Evolutionary conservation across 139 green algal species (phyloP).

Genomic region (Closterium sp.): DNA sequence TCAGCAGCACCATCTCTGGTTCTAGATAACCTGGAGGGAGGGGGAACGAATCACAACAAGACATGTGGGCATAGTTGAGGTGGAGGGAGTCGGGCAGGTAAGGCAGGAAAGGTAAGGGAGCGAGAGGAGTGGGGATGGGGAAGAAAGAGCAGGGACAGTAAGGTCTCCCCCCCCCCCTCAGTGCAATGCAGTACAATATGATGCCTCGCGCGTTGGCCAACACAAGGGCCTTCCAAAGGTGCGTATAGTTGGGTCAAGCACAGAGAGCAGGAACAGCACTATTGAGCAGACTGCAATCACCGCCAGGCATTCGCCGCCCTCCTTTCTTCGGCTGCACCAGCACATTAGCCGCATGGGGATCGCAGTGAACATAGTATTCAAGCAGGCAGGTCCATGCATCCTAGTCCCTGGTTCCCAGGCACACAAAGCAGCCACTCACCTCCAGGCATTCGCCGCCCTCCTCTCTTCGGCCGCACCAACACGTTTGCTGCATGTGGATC

Average conservation of each 20-base stretch:
- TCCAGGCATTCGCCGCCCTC: background rate
- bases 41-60: no score
- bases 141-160: no score
- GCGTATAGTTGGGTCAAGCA: constrained; percentile 30
- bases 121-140: background rate
- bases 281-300: no score
- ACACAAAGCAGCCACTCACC: background rate
- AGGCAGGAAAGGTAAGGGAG: no score
- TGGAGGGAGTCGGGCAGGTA: no score
- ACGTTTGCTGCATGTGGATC: constrained; percentile 85
- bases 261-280: no score
- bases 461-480: constrained; percentile 55
- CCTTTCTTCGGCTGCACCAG: constrained; percentile 49
- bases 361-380: constrained; percentile 54
- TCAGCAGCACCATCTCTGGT: no score
- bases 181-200: background rate
- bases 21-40: no score
- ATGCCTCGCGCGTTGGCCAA: background rate
- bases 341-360: constrained; percentile 83
- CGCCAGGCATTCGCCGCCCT: no score
- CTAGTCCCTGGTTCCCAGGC: background rate
- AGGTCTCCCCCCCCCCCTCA: no score
- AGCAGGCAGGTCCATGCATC: no score
- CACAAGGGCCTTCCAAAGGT: constrained; percentile 35
- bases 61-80: no score